These are phyloP conservation scores for Orbilia blumenaviensis DNA, from an alignment of 2,329 filamentous ascomycete species.

Conservation along the genomic window DNA sequence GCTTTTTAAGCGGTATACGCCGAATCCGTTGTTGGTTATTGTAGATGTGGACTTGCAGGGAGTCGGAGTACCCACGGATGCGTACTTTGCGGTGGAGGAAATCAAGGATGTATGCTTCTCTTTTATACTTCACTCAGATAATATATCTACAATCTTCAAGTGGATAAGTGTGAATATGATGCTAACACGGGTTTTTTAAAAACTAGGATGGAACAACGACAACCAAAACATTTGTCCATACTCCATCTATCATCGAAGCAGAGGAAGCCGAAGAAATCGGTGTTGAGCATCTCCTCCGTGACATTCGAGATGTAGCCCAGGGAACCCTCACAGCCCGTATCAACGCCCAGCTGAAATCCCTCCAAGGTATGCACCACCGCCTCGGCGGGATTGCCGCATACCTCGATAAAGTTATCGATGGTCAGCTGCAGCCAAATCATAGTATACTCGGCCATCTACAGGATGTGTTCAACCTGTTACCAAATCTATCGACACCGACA, in stretches of 20 bases:
- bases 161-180: neutral
- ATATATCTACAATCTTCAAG: no score
- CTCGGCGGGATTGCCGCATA: constrained; percentile 95
- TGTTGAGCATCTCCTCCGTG: constrained; percentile 94
- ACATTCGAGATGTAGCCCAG: constrained; percentile 97
- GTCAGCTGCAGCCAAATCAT: constrained; percentile 93
- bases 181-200: neutral
- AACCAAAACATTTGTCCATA: constrained; percentile 97
- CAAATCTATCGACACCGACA: constrained; percentile 87
- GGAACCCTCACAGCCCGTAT: constrained; percentile 96
- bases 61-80: constrained; percentile 95
- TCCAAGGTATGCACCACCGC: constrained; percentile 93
- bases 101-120: constrained; percentile 86
- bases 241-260: constrained; percentile 96
- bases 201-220: constrained; percentile 94
- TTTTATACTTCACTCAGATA: neutral
- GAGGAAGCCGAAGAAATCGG: constrained; percentile 99
- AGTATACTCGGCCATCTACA: constrained; percentile 98
- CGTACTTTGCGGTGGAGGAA: constrained; percentile 98
- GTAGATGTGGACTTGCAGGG: constrained; percentile 99
- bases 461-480: constrained; percentile 97
- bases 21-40: constrained; percentile 94
- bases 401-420: constrained; percentile 92
- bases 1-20: constrained; percentile 98
- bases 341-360: constrained; percentile 95